phyloP scores from a whole-genome alignment of 768 basidiomycete genomes.

The Gloeopeniophorella convolvens region DNA sequence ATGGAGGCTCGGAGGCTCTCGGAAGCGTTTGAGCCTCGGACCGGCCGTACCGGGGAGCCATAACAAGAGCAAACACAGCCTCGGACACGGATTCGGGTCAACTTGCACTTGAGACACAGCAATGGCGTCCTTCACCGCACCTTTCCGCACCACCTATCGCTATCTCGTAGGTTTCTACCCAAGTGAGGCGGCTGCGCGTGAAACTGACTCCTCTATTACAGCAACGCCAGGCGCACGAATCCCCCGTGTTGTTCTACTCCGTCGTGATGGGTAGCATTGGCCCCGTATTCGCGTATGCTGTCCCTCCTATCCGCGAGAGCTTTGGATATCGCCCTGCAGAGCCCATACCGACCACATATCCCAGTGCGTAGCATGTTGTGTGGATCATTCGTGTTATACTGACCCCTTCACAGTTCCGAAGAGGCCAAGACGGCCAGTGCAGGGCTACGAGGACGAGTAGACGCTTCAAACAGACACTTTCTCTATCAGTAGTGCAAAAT shows the following conservation, averaged over 20 bases:
- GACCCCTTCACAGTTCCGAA: conserved; percentile 52
- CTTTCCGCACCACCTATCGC: conserved; percentile 48
- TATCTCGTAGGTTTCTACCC: conserved; percentile 23
- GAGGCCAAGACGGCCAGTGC: conserved; percentile 57
- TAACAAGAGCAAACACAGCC: neutral
- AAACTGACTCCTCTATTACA: conserved; percentile 26
- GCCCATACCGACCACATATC: conserved; percentile 69
- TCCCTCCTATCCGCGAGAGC: conserved; percentile 76
- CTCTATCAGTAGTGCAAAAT: too few species aligned
- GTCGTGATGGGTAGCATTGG: conserved; percentile 68
- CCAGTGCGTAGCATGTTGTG: conserved; percentile 66
- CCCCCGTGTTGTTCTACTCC: conserved; percentile 87
- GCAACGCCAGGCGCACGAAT: conserved; percentile 91
- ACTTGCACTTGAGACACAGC: too few species aligned
- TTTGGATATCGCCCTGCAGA: conserved; percentile 68
- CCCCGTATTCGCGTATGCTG: conserved; percentile 60
- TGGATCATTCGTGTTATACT: too few species aligned
- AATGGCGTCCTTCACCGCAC: conserved; percentile 42
- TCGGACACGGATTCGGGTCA: too few species aligned
- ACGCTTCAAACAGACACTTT: too few species aligned
- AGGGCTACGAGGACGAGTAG: conserved; percentile 68
- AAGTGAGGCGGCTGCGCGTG: neutral
- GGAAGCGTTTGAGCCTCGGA: too few species aligned
- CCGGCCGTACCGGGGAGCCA: too few species aligned
- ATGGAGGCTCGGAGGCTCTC: too few species aligned